These are phyloP conservation scores for Coniochaeta ligniaria DNA, from an alignment of 2,329 filamentous ascomycete genomes.

Conservation along the genomic window DNA sequence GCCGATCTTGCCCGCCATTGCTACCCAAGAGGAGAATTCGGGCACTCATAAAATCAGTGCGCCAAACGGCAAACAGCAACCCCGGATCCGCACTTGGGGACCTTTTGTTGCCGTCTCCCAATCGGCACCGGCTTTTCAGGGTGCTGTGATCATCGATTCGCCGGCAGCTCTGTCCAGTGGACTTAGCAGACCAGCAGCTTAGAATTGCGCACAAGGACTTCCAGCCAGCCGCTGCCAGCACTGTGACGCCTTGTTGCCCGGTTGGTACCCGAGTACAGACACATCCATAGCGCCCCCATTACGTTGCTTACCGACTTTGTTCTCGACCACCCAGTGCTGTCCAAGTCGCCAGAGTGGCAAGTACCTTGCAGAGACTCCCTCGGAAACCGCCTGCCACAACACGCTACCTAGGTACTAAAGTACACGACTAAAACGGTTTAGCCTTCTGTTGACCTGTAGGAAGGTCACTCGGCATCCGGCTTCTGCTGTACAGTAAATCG, in stretches of 20 bases:
- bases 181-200: background rate
- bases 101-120: too few species aligned
- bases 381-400: background rate
- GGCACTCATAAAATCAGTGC: background rate
- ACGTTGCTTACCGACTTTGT: background rate
- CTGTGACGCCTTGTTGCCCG: background rate
- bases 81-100: background rate
- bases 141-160: background rate
- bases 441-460: too few species aligned
- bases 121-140: background rate
- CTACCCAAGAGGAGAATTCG: conserved; percentile 1
- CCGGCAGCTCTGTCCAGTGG: background rate
- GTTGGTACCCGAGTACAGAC: background rate
- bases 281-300: background rate
- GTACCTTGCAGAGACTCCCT: background rate
- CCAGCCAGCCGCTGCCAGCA: background rate
- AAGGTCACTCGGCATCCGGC: background rate
- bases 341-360: background rate
- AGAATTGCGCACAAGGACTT: background rate
- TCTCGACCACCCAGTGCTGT: background rate
- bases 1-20: background rate
- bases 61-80: background rate
- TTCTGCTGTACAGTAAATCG: background rate
- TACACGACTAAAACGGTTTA: too few species aligned
- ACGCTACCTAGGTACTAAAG: background rate